A percentile compares a stretch with the other conserved stretches of the same genome.
Conservation (phyloP, 306 rosid genomes). For the Vicia villosa region DNA sequence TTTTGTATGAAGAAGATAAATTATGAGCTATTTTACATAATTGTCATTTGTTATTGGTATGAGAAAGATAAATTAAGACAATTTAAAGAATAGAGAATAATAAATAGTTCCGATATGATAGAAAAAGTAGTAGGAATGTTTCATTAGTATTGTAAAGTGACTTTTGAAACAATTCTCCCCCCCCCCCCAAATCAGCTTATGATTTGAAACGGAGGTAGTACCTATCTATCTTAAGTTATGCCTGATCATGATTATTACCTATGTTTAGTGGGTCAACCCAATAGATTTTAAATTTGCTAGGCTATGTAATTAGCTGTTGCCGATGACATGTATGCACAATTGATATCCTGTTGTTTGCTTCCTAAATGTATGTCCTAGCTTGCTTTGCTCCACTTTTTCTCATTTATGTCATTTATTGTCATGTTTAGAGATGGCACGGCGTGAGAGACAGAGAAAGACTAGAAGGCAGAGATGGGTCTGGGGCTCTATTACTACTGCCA, state of each 20-base stretch:
- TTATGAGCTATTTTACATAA: too few species aligned
- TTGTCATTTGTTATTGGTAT: too few species aligned
- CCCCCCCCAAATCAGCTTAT: too few species aligned
- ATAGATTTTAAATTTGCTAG: background rate
- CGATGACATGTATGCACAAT: background rate
- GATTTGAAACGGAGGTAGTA: too few species aligned
- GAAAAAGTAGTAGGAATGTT: too few species aligned
- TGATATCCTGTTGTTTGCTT: conserved; percentile 15
- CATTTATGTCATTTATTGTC: conserved; percentile 25
- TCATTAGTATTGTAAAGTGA: too few species aligned
- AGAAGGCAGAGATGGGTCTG: conserved; percentile 88
- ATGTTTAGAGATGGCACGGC: conserved; percentile 72
- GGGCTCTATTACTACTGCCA: conserved; percentile 76
- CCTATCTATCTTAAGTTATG: conserved; percentile 3
- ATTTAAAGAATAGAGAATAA: too few species aligned
- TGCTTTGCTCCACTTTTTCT: conserved; percentile 9
- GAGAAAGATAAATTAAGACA: too few species aligned
- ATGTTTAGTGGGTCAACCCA: background rate
- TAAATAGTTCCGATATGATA: too few species aligned
- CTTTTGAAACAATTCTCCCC: too few species aligned
- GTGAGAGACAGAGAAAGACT: conserved; percentile 67
- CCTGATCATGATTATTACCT: background rate
- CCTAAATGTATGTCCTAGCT: background rate
- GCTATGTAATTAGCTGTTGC: conserved; percentile 10
- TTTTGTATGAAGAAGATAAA: too few species aligned